Evolutionary conservation across 1,284 basidiomycete genomes (phyloP), one percentile per base, ranked within the genome.

Genomic region (Apiotrichum montevideense): DNA sequence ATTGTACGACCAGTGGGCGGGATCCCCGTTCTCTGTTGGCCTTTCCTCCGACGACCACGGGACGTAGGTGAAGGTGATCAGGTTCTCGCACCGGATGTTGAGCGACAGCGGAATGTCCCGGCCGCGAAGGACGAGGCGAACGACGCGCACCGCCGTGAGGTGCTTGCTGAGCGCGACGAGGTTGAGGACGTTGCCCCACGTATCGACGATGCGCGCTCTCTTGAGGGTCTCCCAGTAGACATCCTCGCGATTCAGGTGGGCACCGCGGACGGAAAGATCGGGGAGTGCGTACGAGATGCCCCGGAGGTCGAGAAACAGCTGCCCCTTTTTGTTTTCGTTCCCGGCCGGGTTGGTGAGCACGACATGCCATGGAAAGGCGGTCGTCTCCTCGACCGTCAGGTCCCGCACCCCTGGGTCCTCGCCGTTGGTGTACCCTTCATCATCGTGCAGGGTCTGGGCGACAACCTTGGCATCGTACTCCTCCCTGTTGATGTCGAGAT

Each of bases 41-140:
- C 21, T 21, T 21, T 21, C 21, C 21, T 21, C 21, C 21, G 21
- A 21, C 21, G 21, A 33, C 48, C 48, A 50, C 9, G 52, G 42
- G 10, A 55, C 48, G 37, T 53, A 50, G 14, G 59, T 55, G 35
- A 61, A 61, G 0, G 53, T 61, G 2, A 61, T 39, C 1, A 61
- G 54, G 0, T 39, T 46, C 2, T 37, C 33, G 3, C 53, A 51
- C 34, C 10, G 34, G 29, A 61, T 37, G 35, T 52, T 56, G 4
- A 43, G 50, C 21, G 10, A 14, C 15, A n/a, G 43, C 8, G 51
- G 39, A 3, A 61, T 10, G 3, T 29, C 44, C 1, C 54, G 59
- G 6, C 52, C 51, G 44, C 55, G 56, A 0, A 54, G 56, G 1
- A 49, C n/a, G n/a, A 58, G 51, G 2, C 59, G 56, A 3, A 61